Evolutionary conservation across 306 rosid genomes (phyloP), one percentile per base, ranked within the genome.

Genomic region (Benincasa hispida): DNA sequence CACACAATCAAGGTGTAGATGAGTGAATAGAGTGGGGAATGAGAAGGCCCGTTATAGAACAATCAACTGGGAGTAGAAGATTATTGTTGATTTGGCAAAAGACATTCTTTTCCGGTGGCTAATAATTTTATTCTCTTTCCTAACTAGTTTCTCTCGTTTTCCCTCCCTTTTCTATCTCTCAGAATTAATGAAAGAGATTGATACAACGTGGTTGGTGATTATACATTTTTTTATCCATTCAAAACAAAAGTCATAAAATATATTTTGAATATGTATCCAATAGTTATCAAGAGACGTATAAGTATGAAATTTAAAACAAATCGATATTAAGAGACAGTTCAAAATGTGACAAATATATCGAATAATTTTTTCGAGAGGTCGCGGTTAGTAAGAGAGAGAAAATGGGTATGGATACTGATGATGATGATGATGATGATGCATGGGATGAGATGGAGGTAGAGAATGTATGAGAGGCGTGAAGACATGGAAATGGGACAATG

Each of bases 381-480:
- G n/a, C 0, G 54, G 2, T 48, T 14, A 15, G 9, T 50, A 50
- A 50, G 55, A 50, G 55, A 50, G 21, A 50, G 9, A 48, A 48
- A 48, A 5, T 4, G 15, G 19, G 54, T 48, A 48, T 48, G 54
- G 55, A 68, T 45, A 51, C 32, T 19, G 72, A 25, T 25, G 34
- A 66, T 5, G 54, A 68, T 22, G 56, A 47, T 13, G 57, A 27
- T 27, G 66, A 67, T 11, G 55, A 68, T 69, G 56, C 75, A 69
- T 69, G 47, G 55, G 53, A 67, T 67, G 53, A 22, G 27, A 67
- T 35, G 74, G 74, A 67, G n/a, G 62, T 45, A 6, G 55, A 18
- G 73, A 39, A 39, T 42, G 75, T 70, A 70, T 70, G 57, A 10
- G 75, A 70, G 57, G 76, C 76, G 76, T 72, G 76, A 72, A 72